Evolutionary conservation across 2,329 filamentous ascomycete species (phyloP).

Genomic region (Myriosclerotinia curreyana): DNA sequence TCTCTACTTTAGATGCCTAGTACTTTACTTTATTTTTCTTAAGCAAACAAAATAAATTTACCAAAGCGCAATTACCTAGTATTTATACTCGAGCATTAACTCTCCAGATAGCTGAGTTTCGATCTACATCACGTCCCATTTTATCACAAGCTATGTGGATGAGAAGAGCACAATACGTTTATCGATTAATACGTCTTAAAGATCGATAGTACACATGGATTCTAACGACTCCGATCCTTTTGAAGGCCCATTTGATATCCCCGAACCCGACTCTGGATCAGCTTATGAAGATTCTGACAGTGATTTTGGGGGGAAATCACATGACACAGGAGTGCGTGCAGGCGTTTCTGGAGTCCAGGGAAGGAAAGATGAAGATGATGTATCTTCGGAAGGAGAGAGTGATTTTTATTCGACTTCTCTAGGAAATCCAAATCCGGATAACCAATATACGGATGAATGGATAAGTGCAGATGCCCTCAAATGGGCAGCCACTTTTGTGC

Average conservation of each 20-base stretch:
- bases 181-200: constrained; percentile 28
- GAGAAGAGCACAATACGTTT: constrained; percentile 16
- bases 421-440: constrained; percentile 10
- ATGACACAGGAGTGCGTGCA: constrained; percentile 20
- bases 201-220: constrained; percentile 26
- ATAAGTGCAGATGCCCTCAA: constrained; percentile 26
- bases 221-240: constrained; percentile 24
- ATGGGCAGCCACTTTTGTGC: constrained; percentile 36
- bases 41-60: constrained; percentile 10
- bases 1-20: not conserved
- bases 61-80: constrained; percentile 2
- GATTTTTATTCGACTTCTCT: constrained; percentile 5
- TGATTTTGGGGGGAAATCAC: constrained; percentile 24
- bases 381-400: constrained; percentile 11
- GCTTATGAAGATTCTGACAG: constrained; percentile 32
- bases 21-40: not conserved
- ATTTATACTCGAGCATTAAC: not conserved
- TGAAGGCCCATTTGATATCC: not conserved
- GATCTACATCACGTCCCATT: not conserved
- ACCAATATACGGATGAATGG: constrained; percentile 21
- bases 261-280: constrained; percentile 35
- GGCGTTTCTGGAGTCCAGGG: not conserved
- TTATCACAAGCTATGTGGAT: constrained; percentile 26
- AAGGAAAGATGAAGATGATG: not conserved
- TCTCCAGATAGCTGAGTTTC: not conserved